Evolutionary conservation across 176 grass and related monocot genomes (phyloP).

Genomic region (Oryza australiensis): DNA sequence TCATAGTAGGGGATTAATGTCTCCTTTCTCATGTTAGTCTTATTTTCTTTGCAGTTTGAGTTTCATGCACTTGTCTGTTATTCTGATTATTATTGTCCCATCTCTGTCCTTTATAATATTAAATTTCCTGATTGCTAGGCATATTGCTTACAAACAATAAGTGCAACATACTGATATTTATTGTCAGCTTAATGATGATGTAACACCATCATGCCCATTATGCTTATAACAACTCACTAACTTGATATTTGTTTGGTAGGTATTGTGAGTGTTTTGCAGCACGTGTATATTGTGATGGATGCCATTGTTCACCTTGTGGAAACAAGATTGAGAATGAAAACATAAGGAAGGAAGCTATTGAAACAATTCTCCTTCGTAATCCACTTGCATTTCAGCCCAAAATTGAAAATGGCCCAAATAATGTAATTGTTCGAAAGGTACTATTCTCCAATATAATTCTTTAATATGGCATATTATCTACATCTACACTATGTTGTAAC

Average conservation of each 20-base stretch:
- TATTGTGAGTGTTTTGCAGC: constrained; percentile 80
- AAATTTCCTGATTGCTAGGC: neutral
- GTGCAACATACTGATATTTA: neutral
- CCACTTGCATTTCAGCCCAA: constrained; percentile 77
- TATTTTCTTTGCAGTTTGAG: constrained; percentile 4
- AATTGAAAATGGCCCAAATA: constrained; percentile 58
- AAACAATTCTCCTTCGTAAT: constrained; percentile 53
- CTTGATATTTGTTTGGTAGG: constrained; percentile 44
- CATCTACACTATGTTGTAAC: constrained; percentile 5
- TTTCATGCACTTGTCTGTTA: constrained; percentile 9
- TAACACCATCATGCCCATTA: neutral
- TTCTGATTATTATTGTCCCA: constrained; percentile 7
- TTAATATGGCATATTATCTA: constrained; percentile 21
- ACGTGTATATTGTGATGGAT: constrained; percentile 69
- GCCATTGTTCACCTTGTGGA: constrained; percentile 63
- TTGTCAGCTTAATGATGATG: neutral
- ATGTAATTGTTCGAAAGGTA: constrained; percentile 47
- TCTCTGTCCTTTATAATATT: constrained; percentile 13
- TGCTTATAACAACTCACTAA: constrained; percentile 13
- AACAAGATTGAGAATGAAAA: constrained; percentile 63
- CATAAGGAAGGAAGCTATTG: constrained; percentile 52
- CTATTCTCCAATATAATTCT: constrained; percentile 12
- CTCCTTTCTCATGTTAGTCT: neutral
- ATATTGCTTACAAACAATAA: neutral
- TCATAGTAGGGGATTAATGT: constrained; percentile 9